Conservation (phyloP, 768 basidiomycete genomes). For the Suillus sp. region DNA sequence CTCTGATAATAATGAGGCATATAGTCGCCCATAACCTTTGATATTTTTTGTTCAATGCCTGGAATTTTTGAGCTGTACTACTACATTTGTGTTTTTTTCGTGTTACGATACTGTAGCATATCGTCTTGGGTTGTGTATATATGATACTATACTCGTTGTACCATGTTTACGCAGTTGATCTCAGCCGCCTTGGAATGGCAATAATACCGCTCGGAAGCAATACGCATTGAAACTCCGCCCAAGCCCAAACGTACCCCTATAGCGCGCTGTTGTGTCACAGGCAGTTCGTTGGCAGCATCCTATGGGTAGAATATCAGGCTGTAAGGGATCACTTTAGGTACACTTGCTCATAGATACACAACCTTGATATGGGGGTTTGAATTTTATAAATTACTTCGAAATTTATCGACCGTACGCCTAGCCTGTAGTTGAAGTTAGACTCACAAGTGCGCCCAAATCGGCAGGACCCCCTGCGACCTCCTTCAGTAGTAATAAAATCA, state of each 20-base stretch:
- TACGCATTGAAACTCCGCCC: not conserved
- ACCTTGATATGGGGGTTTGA: too few species aligned
- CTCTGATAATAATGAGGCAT: conserved; percentile 65
- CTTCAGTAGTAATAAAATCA: not conserved
- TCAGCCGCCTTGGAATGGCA: too few species aligned
- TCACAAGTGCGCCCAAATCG: not conserved
- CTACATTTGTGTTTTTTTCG: conserved; percentile 15
- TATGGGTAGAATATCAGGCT: not conserved
- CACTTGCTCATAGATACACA: not conserved
- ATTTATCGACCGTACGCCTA: not conserved
- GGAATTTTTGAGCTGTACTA: conserved; percentile 1
- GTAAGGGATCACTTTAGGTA: not conserved
- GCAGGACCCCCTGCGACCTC: not conserved
- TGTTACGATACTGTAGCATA: conserved; percentile 5
- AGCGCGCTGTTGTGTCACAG: not conserved
- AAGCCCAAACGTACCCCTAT: not conserved
- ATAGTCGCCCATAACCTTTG: conserved; percentile 50
- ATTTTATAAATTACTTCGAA: too few species aligned
- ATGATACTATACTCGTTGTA: not conserved
- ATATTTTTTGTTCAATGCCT: conserved; percentile 7
- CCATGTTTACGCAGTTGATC: not conserved
- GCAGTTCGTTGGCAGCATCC: not conserved
- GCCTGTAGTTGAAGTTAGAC: not conserved
- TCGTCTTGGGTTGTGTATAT: conserved; percentile 14
- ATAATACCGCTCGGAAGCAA: too few species aligned